Evolutionary conservation across 2,329 filamentous ascomycete species (phyloP), one percentile per base, ranked within the genome.

Genomic region (Botryosphaeria agaves): DNA sequence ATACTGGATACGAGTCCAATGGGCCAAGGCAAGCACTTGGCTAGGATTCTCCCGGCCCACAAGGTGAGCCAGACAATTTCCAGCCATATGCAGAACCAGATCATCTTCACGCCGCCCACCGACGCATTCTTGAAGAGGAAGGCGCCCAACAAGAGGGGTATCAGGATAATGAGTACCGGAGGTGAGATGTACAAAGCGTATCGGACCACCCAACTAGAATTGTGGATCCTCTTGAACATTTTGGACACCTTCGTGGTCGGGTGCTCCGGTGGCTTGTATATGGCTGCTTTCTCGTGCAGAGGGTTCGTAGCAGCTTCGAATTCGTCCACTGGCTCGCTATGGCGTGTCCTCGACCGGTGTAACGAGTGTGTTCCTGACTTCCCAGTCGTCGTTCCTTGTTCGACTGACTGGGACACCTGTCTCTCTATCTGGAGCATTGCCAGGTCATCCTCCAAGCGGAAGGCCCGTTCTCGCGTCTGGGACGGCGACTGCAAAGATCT

Each of bases 51-150:
- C 32, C 70, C 77, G 14, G 77, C 76, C 87, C 87, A 95, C 0
- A 94, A 62, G 0, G 83, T 83, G 38, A 87, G 64, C 87, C 87
- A 95, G 16, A 94, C 66, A 25, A 93, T 82, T 52, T 93, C 81
- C 12, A 94, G 65, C 87, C 87, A 95, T 37, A 94, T 83, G 18
- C 80, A 80, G 47, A 95, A 94, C 87, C 87, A 95, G 35, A 83
- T 59, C 26, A 94, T 59, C 37, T 72, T 47, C 0, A 93, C 83
- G 14, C 77, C 82, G 1, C 83, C 83, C 3, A 77, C 67, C 8
- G 68, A 71, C 2, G 76, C 60, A 29, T 64, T 39, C n/a, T 60
- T 56, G 37, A 66, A 77, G 1, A 66, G 38, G 12, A 79, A 52
- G 2, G 63, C 65, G 5, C 76, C 77, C 14, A 83, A 51, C 5